Conservation (phyloP, 1,139 yeast species). For the Geotrichum restrictum region DNA sequence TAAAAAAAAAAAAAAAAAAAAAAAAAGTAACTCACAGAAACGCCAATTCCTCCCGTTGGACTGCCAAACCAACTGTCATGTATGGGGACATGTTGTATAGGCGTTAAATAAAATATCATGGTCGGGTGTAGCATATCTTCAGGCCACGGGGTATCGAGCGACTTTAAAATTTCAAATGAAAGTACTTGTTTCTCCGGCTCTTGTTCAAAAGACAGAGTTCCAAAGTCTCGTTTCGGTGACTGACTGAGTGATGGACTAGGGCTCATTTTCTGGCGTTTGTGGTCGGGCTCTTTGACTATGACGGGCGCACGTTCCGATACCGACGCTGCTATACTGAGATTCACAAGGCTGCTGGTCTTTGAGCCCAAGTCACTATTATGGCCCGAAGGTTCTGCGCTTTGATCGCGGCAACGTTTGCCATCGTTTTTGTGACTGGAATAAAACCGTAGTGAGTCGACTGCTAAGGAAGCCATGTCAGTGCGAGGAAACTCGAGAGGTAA, state of each 20-base stretch:
- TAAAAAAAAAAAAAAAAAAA: not conserved
- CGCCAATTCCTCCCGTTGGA: slow-evolving; percentile 21
- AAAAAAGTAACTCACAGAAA: not conserved
- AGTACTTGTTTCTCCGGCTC: slow-evolving; percentile 7
- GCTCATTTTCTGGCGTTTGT: not conserved
- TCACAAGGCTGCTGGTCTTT: not conserved
- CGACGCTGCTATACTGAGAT: not conserved
- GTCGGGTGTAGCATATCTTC: slow-evolving; percentile 18
- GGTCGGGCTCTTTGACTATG: not conserved
- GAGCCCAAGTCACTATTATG: not conserved
- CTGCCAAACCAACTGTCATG: slow-evolving; percentile 20
- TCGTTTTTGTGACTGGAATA: slow-evolving; percentile 9
- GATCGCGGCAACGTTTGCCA: slow-evolving; percentile 3
- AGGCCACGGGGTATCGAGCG: slow-evolving; percentile 21
- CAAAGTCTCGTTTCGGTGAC: slow-evolving; percentile 21
- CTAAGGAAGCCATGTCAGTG: slow-evolving; percentile 17
- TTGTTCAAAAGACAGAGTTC: slow-evolving; percentile 21
- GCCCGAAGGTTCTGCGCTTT: not conserved
- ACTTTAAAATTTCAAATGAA: slow-evolving; percentile 17
- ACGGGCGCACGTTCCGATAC: not conserved
- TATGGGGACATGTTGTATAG: slow-evolving; percentile 10
- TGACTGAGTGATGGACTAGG: slow-evolving; percentile 4
- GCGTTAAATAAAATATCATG: slow-evolving; percentile 22
- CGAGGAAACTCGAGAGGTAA: slow-evolving; percentile 14
- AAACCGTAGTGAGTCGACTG: slow-evolving; percentile 22